These are phyloP conservation scores for Teunomyces funiuensis DNA, from an alignment of 805 yeast genomes.

Conservation along the genomic window DNA sequence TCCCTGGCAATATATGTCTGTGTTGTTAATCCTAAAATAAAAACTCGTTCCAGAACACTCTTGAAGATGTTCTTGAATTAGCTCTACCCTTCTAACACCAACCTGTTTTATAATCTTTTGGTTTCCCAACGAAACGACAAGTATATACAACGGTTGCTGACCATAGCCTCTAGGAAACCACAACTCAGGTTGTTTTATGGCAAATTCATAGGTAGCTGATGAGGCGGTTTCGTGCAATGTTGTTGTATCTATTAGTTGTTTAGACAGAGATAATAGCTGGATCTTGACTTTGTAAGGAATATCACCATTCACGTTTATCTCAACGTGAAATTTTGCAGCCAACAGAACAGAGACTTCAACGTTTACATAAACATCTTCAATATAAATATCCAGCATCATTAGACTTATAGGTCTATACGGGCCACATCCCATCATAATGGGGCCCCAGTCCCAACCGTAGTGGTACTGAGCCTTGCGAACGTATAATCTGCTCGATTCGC, in stretches of 20 bases:
- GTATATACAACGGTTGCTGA: slow-evolving; percentile 8
- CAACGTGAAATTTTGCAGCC: neutral
- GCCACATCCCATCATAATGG: slow-evolving; percentile 44
- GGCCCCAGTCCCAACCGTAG: slow-evolving; percentile 63
- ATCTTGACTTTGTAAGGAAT: neutral
- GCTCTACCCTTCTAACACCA: slow-evolving; percentile 1
- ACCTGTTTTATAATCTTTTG: neutral
- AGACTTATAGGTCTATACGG: slow-evolving; percentile 40
- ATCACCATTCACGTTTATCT: neutral
- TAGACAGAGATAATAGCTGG: neutral
- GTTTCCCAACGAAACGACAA: neutral
- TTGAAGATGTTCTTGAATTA: neutral
- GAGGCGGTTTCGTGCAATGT: no score
- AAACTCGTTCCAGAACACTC: slow-evolving; percentile 38
- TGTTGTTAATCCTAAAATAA: slow-evolving; percentile 41
- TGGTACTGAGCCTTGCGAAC: slow-evolving; percentile 55
- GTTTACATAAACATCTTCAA: neutral
- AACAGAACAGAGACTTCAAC: neutral
- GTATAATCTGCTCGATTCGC: slow-evolving; percentile 44
- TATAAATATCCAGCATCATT: neutral
- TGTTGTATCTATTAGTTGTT: no score
- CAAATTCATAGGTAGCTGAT: no score
- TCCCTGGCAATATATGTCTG: slow-evolving; percentile 40
- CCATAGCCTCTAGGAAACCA: slow-evolving; percentile 2
- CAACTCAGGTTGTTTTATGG: neutral